Evolutionary conservation across 768 basidiomycete species (phyloP).

Genomic region (Lenzites betulinus): DNA sequence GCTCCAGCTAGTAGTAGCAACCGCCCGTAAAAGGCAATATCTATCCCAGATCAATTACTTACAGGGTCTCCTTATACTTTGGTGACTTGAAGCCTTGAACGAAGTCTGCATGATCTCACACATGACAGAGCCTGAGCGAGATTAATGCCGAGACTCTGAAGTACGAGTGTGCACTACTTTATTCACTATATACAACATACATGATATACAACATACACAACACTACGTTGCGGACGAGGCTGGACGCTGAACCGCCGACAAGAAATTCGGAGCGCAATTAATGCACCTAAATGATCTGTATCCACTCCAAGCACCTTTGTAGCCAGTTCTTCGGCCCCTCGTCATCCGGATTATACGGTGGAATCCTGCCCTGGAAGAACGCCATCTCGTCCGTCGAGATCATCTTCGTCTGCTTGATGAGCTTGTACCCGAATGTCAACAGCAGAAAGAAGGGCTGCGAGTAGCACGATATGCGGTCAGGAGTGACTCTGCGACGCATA

Average conservation of each 20-base stretch:
- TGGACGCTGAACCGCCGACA: no score
- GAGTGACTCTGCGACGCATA: no score
- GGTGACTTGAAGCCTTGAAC: no score
- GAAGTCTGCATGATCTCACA: no score
- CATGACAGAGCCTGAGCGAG: no score
- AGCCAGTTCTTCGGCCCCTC: constrained; percentile 5
- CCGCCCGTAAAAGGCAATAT: constrained; percentile 1
- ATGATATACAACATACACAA: background rate
- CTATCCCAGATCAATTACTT: background rate
- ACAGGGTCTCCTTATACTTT: background rate
- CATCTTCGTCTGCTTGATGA: constrained; percentile 33
- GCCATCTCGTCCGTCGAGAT: constrained; percentile 27
- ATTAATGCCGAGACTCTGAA: no score
- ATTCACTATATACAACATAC: no score
- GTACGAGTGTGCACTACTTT: no score
- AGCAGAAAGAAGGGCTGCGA: constrained; percentile 29
- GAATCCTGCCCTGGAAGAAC: constrained; percentile 18
- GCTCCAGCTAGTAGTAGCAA: no score
- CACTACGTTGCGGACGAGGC: no score
- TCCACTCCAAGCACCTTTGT: constrained; percentile 16
- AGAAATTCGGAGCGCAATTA: no score
- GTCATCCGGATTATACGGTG: background rate
- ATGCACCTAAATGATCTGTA: constrained; percentile 11
- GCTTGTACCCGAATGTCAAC: constrained; percentile 32
- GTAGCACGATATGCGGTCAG: background rate